Conservation (phyloP, 2,329 filamentous ascomycete genomes). For the Pyrenochaeta sp. region DNA sequence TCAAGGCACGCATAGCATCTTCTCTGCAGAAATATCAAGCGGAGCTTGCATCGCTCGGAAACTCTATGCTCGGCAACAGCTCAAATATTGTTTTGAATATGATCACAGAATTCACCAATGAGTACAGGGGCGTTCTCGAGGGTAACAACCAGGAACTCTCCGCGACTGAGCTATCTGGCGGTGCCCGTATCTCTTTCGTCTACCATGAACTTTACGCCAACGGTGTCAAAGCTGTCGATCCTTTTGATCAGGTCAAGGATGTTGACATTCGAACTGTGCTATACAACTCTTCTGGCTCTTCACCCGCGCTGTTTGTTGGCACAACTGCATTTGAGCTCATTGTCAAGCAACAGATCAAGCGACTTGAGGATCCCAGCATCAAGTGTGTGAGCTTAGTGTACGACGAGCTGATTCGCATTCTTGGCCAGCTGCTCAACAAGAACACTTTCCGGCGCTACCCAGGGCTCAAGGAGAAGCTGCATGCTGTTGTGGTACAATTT, state of each 20-base stretch:
- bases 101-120: slow-evolving; percentile 98
- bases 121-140: slow-evolving; percentile 95
- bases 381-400: slow-evolving; percentile 98
- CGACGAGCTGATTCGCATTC: slow-evolving; percentile 94
- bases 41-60: slow-evolving; percentile 84
- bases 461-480: slow-evolving; percentile 95
- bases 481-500: slow-evolving; percentile 88
- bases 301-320: slow-evolving; percentile 94
- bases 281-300: slow-evolving; percentile 99
- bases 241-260: slow-evolving; percentile 97
- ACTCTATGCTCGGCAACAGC: slow-evolving; percentile 94
- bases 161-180: slow-evolving; percentile 91
- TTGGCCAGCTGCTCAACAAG: slow-evolving; percentile 88
- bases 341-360: slow-evolving; percentile 98
- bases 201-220: slow-evolving; percentile 99
- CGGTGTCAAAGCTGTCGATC: slow-evolving; percentile 96
- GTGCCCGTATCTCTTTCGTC: slow-evolving; percentile 97
- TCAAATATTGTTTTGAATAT: slow-evolving; percentile 97
- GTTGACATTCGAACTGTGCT: slow-evolving; percentile 96
- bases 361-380: slow-evolving; percentile 92
- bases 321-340: slow-evolving; percentile 99
- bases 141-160: slow-evolving; percentile 97
- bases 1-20: slow-evolving; percentile 95
- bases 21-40: slow-evolving; percentile 90
- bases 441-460: slow-evolving; percentile 92